phyloP scores from a whole-genome alignment of 345 rosid species.

The Zanthoxylum bungeanum region DNA sequence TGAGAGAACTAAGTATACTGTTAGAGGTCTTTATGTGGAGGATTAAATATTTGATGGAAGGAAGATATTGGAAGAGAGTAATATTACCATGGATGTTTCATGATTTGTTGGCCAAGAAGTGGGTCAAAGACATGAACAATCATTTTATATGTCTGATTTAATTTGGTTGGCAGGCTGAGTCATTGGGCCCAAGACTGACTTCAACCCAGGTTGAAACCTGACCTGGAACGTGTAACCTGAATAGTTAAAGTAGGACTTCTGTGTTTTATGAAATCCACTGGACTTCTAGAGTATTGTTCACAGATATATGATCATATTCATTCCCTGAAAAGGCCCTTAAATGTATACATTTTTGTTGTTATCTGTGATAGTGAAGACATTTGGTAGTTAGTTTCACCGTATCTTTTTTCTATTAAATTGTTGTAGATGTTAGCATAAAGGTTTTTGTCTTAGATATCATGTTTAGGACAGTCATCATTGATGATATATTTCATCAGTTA shows the following conservation, averaged over 20 bases:
- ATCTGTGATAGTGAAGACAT: not conserved
- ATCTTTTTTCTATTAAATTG: not conserved
- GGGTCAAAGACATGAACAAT: not conserved
- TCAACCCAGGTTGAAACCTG: not conserved
- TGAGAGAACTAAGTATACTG: not conserved
- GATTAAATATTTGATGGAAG: not conserved
- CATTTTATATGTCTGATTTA: not conserved
- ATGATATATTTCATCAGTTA: slow-evolving; percentile 1
- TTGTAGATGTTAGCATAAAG: not conserved
- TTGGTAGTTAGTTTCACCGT: not conserved
- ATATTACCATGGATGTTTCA: not conserved
- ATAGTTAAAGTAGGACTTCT: not conserved
- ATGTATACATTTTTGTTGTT: not conserved
- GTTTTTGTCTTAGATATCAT: not conserved
- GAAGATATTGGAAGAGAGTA: not conserved
- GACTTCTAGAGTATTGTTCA: not conserved
- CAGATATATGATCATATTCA: not conserved
- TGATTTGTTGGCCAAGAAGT: not conserved
- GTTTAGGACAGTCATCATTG: not conserved
- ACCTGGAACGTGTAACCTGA: too few species aligned
- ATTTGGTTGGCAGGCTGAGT: not conserved
- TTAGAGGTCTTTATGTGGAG: not conserved
- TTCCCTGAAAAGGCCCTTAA: not conserved
- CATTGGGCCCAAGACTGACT: not conserved
- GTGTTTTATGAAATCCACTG: not conserved